A percentile compares a stretch with the other conserved stretches of the same genome.
Conservation (phyloP, 345 rosid genomes). For the Populus deltoides region DNA sequence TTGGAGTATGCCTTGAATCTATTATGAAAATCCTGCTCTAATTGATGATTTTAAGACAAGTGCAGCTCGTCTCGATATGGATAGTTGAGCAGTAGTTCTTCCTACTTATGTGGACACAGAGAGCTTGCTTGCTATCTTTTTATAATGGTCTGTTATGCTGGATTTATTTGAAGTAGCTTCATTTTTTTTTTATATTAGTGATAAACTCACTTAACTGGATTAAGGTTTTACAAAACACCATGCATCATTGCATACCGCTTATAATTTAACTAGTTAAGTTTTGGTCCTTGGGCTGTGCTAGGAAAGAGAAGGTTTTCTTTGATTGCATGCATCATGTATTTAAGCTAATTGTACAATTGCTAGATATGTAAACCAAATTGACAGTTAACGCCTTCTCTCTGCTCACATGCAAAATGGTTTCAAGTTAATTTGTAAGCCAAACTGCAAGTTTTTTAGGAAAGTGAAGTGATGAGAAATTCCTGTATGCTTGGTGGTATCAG, state of each 20-base stretch:
- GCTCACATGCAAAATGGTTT: not conserved
- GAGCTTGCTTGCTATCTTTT: not conserved
- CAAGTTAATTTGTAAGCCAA: not conserved
- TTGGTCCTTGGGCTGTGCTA: not conserved
- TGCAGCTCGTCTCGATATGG: not conserved
- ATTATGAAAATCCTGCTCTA: not conserved
- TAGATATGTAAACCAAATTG: not conserved
- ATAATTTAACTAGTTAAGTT: not conserved
- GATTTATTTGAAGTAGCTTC: slow-evolving; percentile 15
- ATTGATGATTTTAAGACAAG: not conserved
- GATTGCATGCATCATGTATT: not conserved
- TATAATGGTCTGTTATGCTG: slow-evolving; percentile 8
- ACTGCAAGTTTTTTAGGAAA: not conserved
- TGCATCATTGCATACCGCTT: slow-evolving; percentile 10
- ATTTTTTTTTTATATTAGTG: slow-evolving; percentile 4
- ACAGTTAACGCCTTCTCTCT: not conserved
- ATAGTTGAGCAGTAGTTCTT: slow-evolving; percentile 1
- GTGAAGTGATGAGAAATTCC: slow-evolving; percentile 40
- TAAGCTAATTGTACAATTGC: not conserved
- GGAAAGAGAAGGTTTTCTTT: slow-evolving; percentile 5
- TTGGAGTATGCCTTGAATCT: not conserved
- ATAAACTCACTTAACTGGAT: slow-evolving; percentile 9
- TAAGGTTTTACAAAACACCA: not conserved
- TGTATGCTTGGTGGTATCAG: slow-evolving; percentile 68
- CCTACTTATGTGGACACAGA: not conserved